Conservation (phyloP, 2,329 filamentous ascomycete genomes). For the Hypoxylon sp. region DNA sequence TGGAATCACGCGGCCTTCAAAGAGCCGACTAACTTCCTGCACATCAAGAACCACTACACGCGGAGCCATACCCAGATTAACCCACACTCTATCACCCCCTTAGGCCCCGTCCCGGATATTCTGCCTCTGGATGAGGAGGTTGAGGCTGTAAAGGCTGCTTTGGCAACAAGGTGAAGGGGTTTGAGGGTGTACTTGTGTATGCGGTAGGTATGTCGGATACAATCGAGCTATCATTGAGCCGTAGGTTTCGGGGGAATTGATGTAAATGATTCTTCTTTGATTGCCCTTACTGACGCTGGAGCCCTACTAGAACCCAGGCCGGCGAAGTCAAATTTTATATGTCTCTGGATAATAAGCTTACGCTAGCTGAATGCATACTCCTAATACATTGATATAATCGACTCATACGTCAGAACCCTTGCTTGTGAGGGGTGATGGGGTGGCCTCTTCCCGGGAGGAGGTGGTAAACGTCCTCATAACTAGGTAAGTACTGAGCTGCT, state of each 20-base stretch:
- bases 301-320: background rate
- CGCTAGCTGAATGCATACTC: background rate
- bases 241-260: background rate
- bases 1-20: slow-evolving; percentile 84
- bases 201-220: no score
- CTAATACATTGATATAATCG: background rate
- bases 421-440: background rate
- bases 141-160: slow-evolving; percentile 58
- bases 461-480: background rate
- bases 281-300: background rate
- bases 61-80: slow-evolving; percentile 75
- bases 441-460: background rate
- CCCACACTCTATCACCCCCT: slow-evolving; percentile 79
- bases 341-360: background rate
- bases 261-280: background rate
- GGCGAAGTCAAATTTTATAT: background rate
- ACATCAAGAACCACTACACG: slow-evolving; percentile 87
- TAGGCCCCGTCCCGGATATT: slow-evolving; percentile 88
- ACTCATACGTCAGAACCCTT: background rate
- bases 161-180: slow-evolving; percentile 7
- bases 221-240: background rate
- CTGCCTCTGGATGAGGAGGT: slow-evolving; percentile 84
- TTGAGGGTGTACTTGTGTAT: background rate
- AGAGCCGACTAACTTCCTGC: slow-evolving; percentile 89
- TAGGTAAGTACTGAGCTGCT: background rate